phyloP scores from a whole-genome alignment of 2,329 filamentous ascomycete species.

The Cytospora paraplurivora region DNA sequence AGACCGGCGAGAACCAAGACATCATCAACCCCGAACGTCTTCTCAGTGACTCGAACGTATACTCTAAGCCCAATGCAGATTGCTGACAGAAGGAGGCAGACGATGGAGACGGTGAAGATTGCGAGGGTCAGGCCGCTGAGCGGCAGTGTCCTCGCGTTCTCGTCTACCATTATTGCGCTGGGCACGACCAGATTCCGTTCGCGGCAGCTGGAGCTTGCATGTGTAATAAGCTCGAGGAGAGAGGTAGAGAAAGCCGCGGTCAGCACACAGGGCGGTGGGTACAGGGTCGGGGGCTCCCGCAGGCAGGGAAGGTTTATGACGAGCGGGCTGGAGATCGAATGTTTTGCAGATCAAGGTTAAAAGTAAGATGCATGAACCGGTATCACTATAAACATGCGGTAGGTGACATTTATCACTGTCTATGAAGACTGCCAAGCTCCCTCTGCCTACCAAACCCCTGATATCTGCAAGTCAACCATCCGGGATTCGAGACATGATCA shows the following conservation, averaged over 20 bases:
- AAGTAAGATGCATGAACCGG: too few species aligned
- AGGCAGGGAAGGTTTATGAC: neutral
- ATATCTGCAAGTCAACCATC: neutral
- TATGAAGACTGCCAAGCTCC: too few species aligned
- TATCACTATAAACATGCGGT: too few species aligned
- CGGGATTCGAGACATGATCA: neutral
- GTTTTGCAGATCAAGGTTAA: neutral
- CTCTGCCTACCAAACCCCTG: neutral
- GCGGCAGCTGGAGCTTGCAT: neutral
- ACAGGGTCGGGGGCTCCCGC: neutral
- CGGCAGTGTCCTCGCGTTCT: constrained; percentile 2
- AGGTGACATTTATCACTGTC: too few species aligned
- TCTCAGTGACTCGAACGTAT: constrained; percentile 22
- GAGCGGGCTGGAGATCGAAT: neutral
- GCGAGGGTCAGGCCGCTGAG: constrained; percentile 24
- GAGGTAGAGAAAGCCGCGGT: neutral
- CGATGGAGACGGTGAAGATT: constrained; percentile 30
- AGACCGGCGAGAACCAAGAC: constrained; percentile 18
- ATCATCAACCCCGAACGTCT: constrained; percentile 22
- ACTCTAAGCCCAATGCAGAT: constrained; percentile 30
- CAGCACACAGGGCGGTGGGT: neutral
- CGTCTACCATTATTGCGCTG: constrained; percentile 7
- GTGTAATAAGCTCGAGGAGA: neutral
- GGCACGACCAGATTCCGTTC: neutral
- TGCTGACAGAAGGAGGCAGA: constrained; percentile 29